These are phyloP conservation scores for Suhomyces kunorum DNA, from an alignment of 1,139 yeast genomes.

Conservation along the genomic window DNA sequence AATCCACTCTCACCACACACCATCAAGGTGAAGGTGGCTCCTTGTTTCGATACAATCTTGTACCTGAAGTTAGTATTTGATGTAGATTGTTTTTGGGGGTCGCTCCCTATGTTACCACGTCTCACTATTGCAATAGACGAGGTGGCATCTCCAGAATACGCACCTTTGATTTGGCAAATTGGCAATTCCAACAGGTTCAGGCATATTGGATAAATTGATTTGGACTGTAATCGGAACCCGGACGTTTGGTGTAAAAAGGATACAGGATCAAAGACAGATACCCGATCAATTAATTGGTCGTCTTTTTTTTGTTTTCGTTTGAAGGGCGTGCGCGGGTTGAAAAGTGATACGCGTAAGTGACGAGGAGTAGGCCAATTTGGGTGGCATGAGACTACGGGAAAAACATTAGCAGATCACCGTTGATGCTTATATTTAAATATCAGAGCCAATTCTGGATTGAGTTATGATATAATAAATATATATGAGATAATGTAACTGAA, in stretches of 20 bases:
- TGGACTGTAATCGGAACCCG: slow-evolving; percentile 4
- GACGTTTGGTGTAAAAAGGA: slow-evolving; percentile 1
- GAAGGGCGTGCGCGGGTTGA: slow-evolving; percentile 12
- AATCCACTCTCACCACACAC: slow-evolving; percentile 95
- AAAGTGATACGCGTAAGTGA: slow-evolving; percentile 10
- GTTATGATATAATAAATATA: slow-evolving; percentile 10
- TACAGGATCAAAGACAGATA: slow-evolving; percentile 7
- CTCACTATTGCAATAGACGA: too few species aligned
- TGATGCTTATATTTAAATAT: slow-evolving; percentile 10
- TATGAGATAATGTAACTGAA: slow-evolving; percentile 14
- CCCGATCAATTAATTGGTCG: slow-evolving; percentile 10
- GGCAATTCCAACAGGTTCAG: slow-evolving; percentile 76
- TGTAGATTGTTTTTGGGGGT: background rate
- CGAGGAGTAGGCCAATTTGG: background rate
- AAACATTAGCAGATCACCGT: slow-evolving; percentile 4
- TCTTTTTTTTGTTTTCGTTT: slow-evolving; percentile 13
- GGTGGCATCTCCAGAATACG: slow-evolving; percentile 25
- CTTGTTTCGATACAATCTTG: slow-evolving; percentile 84
- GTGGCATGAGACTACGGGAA: background rate
- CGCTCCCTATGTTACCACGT: slow-evolving; percentile 3
- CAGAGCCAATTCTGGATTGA: slow-evolving; percentile 11
- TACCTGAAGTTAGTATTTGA: slow-evolving; percentile 54
- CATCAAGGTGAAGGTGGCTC: slow-evolving; percentile 90
- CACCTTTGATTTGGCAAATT: slow-evolving; percentile 92
- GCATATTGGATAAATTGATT: slow-evolving; percentile 17